Conservation (phyloP, 2,329 filamentous ascomycete species). For the Thelonectria olida region DNA sequence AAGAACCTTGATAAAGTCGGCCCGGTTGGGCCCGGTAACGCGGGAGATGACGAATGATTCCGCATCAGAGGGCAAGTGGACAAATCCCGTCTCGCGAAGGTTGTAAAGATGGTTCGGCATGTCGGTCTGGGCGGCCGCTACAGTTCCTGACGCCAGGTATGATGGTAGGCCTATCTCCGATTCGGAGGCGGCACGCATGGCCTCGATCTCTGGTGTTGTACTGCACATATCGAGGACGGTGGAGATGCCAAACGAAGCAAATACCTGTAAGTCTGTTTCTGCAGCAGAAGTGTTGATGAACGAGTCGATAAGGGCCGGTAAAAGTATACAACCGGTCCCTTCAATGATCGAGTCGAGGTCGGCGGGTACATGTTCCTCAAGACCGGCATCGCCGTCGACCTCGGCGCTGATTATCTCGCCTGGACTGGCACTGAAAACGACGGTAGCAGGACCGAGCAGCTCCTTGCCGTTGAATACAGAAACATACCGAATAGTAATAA, state of each 20-base stretch:
- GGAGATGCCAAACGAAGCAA: slow-evolving; percentile 16
- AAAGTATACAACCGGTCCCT: slow-evolving; percentile 22
- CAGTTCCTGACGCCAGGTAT: slow-evolving; percentile 23
- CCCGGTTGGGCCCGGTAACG: neutral
- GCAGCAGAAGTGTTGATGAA: slow-evolving; percentile 13
- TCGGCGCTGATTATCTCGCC: neutral
- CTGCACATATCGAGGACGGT: slow-evolving; percentile 28
- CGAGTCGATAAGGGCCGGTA: slow-evolving; percentile 29
- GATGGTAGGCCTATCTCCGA: slow-evolving; percentile 7
- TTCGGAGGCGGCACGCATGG: slow-evolving; percentile 2
- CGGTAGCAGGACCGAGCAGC: neutral
- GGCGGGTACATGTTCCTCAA: neutral
- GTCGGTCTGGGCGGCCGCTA: neutral
- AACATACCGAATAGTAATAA: neutral
- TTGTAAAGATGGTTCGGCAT: neutral
- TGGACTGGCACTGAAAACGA: neutral
- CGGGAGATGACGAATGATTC: slow-evolving; percentile 2
- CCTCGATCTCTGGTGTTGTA: slow-evolving; percentile 11
- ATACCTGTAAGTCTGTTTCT: neutral
- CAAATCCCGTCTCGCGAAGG: slow-evolving; percentile 3
- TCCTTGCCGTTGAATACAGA: neutral
- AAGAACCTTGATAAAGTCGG: slow-evolving; percentile 42
- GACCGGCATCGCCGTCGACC: neutral
- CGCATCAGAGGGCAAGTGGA: slow-evolving; percentile 6
- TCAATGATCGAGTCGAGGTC: slow-evolving; percentile 46